phyloP scores from a whole-genome alignment of 306 rosid species.

The Sechiopsis laciniata region DNA sequence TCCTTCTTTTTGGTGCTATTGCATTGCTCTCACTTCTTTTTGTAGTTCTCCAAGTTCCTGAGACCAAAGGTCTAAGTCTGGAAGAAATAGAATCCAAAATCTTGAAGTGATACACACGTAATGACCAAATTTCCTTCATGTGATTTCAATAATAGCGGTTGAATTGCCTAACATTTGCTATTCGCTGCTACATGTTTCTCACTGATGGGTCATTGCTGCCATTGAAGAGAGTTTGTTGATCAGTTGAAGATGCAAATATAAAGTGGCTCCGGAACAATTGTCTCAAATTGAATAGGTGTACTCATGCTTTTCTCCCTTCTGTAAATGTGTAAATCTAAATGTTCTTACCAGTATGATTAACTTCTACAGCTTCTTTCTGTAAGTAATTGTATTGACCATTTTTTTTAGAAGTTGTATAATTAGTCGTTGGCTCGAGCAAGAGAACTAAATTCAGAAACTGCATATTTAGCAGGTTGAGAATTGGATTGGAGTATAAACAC shows the following conservation, averaged over 20 bases:
- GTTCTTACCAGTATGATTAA: not conserved
- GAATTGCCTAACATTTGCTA: not conserved
- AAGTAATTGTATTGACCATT: not conserved
- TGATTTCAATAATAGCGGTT: conserved; percentile 2
- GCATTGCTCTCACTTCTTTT: conserved; percentile 68
- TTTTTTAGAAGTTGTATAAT: not conserved
- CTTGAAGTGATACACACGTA: conserved; percentile 43
- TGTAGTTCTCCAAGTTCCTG: conserved; percentile 54
- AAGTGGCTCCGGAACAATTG: not conserved
- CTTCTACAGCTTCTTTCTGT: not conserved
- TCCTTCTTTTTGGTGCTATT: conserved; percentile 79
- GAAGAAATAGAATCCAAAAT: conserved; percentile 89
- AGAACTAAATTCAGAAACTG: not conserved
- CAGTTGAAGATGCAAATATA: not conserved
- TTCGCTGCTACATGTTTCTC: not conserved
- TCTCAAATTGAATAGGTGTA: conserved; percentile 9
- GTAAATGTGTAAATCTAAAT: conserved; percentile 8
- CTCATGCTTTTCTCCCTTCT: conserved; percentile 6
- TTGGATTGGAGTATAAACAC: not conserved
- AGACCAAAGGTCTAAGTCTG: conserved; percentile 93
- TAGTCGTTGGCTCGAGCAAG: not conserved
- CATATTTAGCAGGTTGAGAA: not conserved
- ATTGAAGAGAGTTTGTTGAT: not conserved
- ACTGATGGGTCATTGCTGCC: not conserved
- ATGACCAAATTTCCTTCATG: not conserved